Base-by-base conservation (phyloP, 106 monocot species). In the Apostasia shenzhenica region DNA sequence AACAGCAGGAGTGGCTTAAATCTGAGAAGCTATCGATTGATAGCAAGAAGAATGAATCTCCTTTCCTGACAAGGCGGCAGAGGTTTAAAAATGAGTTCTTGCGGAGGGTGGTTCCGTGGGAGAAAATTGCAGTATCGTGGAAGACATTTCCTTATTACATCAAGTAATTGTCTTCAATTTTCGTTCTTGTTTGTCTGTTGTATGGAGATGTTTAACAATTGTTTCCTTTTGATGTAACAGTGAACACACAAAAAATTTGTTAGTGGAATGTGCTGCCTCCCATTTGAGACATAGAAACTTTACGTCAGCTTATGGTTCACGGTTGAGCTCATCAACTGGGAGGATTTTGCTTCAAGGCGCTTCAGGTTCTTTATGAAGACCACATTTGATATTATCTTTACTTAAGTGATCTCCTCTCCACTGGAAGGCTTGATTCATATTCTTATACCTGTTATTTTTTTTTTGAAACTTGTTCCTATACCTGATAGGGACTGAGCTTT, bases 1-100 rank as follows among this genome's bases (percentile, higher is more conserved):
- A 99, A 43, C 99, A 99, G 67, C 85, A 87, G 65, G 99, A 99
- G 73, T 99, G 99, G 99, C 69, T 90, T 45, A 67, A 74, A 6
- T 70, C 51, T 14, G 90, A 85, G 73, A 87, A 80, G 41, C 70
- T 81, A 10, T 79, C 78, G 6, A 73, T 85, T 62, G 85, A 74
- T 44, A 72, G 61, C 57, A 85, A 76, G 68, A 83, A 52, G 65
- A 93, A 74, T 43, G 93, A 99, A 42, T 93, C 85, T 13, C 87
- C 90, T 1, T 93, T 99, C 56, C 59, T 99, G 44, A 87, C 89
- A 40, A 99, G 76, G 76, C 72, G 81, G 53, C 82, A 87, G 73
- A 84, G 87, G 73, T 99, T 93, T 55, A 93, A 82, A 57, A 88
- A 83, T 76, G 99, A 99, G 61, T 87, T 99, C 58, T 59, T 90